phyloP scores from a whole-genome alignment of 2,329 filamentous ascomycete genomes.

The Fusarium napiforme region DNA sequence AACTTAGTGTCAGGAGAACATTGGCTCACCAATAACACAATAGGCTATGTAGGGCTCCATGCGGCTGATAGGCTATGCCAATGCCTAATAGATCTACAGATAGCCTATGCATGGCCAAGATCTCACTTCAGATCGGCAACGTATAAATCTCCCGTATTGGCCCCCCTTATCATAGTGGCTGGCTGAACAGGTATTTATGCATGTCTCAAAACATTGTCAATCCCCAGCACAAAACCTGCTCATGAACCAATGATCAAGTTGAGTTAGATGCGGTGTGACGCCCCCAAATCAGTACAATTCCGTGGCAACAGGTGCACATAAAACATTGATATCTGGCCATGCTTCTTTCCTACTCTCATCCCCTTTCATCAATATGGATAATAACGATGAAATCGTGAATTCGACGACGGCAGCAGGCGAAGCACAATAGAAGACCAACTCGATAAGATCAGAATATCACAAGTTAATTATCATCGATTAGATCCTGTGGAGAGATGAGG shows the following conservation, averaged over 20 bases:
- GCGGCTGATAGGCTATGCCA: neutral
- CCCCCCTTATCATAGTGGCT: neutral
- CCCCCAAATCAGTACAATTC: neutral
- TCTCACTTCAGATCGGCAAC: neutral
- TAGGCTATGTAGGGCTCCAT: neutral
- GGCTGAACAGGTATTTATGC: constrained; percentile 6
- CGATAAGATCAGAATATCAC: neutral
- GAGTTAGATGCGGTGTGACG: neutral
- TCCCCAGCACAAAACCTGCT: neutral
- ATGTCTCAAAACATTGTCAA: constrained; percentile 7
- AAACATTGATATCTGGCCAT: neutral
- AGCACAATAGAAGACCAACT: neutral
- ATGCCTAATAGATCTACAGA: neutral
- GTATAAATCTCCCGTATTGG: neutral
- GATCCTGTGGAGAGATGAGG: neutral
- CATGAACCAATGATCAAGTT: neutral
- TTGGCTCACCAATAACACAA: too few relatives aligned
- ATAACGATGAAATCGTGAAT: neutral
- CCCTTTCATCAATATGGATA: neutral
- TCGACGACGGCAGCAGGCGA: neutral
- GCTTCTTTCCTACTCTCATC: neutral
- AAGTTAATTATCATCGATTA: neutral
- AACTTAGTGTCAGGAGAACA: neutral
- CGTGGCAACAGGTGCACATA: neutral
- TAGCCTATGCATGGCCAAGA: neutral